Percentiles rank a stretch among this genome's conserved stretches.
phyloP scores from a whole-genome alignment of 345 rosid genomes.

The Sisymbrium irio region DNA sequence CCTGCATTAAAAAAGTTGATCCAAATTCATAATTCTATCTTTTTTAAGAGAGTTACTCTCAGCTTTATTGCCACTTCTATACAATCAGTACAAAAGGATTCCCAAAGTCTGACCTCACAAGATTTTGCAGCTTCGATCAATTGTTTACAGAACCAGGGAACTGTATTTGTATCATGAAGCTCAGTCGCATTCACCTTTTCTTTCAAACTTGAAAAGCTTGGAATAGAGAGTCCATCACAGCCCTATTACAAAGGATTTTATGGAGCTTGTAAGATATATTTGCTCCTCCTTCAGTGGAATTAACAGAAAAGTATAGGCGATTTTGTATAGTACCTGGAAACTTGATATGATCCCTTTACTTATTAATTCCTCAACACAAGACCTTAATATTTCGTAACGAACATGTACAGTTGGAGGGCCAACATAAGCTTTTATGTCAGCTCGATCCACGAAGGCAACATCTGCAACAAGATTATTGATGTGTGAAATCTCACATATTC shows the following conservation, averaged over 20 bases:
- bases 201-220: constrained; percentile 58
- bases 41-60: not conserved
- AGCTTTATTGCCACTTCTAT: not conserved
- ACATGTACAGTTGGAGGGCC: constrained; percentile 97
- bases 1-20: constrained; percentile 43
- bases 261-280: constrained; percentile 5
- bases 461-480: constrained; percentile 47
- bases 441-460: constrained; percentile 93
- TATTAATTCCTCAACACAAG: constrained; percentile 79
- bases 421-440: constrained; percentile 96
- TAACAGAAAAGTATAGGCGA: not conserved
- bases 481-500: not conserved
- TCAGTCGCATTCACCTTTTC: constrained; percentile 47
- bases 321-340: constrained; percentile 47
- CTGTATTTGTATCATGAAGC: constrained; percentile 42
- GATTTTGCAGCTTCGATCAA: constrained; percentile 79
- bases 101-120: constrained; percentile 62
- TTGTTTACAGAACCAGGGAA: constrained; percentile 43
- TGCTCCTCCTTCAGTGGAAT: constrained; percentile 1
- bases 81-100: not conserved
- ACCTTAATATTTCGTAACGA: constrained; percentile 84
- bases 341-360: constrained; percentile 66
- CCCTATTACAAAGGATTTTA: constrained; percentile 44
- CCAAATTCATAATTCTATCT: not conserved
- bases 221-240: constrained; percentile 44